phyloP scores from a whole-genome alignment of 495 filamentous ascomycete species.

The Xylaria cubensis region DNA sequence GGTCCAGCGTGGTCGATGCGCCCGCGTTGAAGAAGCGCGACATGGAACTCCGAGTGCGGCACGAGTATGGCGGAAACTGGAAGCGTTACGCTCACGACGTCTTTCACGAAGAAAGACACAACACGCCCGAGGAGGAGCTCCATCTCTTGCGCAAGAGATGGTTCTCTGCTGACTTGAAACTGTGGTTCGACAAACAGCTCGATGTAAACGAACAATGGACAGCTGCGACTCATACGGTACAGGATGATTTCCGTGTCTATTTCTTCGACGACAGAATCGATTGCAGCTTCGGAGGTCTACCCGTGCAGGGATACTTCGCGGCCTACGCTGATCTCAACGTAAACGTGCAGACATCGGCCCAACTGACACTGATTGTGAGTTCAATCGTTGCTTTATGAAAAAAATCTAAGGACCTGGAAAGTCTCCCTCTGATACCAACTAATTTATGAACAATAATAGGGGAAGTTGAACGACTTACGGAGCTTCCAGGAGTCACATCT shows the following conservation, averaged over 20 bases:
- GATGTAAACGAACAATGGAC: not conserved
- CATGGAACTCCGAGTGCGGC: not conserved
- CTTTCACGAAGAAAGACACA: slow-evolving; percentile 11
- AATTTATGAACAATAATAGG: not conserved
- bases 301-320: slow-evolving; percentile 8
- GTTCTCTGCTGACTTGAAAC: slow-evolving; percentile 18
- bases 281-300: not conserved
- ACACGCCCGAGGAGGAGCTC: slow-evolving; percentile 27
- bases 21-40: not conserved
- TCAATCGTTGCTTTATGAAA: not conserved
- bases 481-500: slow-evolving; percentile 7
- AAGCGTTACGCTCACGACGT: slow-evolving; percentile 1
- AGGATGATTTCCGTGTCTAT: slow-evolving; percentile 12
- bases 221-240: slow-evolving; percentile 4
- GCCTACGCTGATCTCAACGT: slow-evolving; percentile 11
- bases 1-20: not conserved
- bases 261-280: not conserved
- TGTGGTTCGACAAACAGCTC: slow-evolving; percentile 21
- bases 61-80: slow-evolving; percentile 7
- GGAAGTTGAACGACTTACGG: not conserved
- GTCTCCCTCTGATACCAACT: not conserved
- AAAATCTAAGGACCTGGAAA: not conserved
- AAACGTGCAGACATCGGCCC: not conserved
- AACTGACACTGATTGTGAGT: slow-evolving; percentile 1
- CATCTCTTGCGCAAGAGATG: slow-evolving; percentile 32